Evolutionary conservation across 2,329 filamentous ascomycete genomes (phyloP), one percentile per base, ranked within the genome.

Genomic region (Akanthomyces muscarius): DNA sequence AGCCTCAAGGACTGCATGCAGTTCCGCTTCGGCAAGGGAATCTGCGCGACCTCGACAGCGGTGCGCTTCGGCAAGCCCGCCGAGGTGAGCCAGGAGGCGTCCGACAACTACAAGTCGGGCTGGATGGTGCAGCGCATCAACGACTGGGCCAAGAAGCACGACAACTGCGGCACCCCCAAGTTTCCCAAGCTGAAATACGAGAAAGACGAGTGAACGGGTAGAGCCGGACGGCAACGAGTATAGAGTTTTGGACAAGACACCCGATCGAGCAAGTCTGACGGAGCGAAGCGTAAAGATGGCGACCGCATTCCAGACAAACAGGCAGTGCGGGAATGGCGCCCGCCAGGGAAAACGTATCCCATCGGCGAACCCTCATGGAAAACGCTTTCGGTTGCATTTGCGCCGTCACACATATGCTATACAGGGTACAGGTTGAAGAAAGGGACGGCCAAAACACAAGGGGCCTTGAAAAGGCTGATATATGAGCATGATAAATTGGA

Each of bases 71-170:
- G 80, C 16, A 69, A 72, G 28, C 79, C 79, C 4, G 69, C 68
- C 5, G 72, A 72, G 63, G 71, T 66, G 59, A 67, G 68, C 3
- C 44, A 68, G 4, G 65, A 73, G 3, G 69, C 70, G n/a, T 66
- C 69, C n/a, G 68, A 75, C 51, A 66, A 71, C 5, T 71, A 66
- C 59, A 71, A 69, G 47, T 80, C 77, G 57, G 79, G 79, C 14
- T 81, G 79, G 80, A 69, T 75, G 47, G 65, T 78, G 18, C 68
- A 73, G 11, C 77, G 72, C 66, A 80, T 81, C 63, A 66, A 74
- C 25, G 63, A 66, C 16, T 82, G 77, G 76, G 70, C 77, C n/a
- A 66, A 72, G 51, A 62, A 71, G 50, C 71, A 79, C 64, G 72
- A 71, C 3, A 64, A 73, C 13, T 80, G 78, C 65, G 67, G 69